Percentiles rank a stretch among this genome's conserved stretches.
phyloP scores from a whole-genome alignment of 345 rosid genomes.

The Nephelium lappaceum region DNA sequence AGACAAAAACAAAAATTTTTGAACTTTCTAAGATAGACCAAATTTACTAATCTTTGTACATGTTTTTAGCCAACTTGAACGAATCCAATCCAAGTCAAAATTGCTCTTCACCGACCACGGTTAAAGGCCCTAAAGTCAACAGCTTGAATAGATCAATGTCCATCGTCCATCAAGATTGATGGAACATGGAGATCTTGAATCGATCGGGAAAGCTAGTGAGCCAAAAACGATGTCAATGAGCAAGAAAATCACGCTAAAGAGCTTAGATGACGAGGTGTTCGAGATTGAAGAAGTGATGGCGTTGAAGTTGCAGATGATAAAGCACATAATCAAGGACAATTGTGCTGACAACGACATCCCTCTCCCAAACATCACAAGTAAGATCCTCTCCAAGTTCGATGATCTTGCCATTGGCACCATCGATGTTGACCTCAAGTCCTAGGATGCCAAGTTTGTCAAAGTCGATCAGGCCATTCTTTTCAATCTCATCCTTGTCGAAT shows the following conservation, averaged over 20 bases:
- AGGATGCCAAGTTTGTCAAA: conserved; percentile 60
- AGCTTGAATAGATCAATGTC: no score
- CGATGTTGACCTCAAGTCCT: conserved; percentile 45
- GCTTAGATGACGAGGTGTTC: conserved; percentile 65
- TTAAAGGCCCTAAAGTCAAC: no score
- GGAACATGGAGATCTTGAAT: neutral
- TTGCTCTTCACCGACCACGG: no score
- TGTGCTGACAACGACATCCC: conserved; percentile 63
- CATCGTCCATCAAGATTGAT: no score
- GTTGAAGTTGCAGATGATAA: conserved; percentile 58
- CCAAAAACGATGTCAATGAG: conserved; percentile 19
- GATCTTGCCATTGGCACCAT: conserved; percentile 20
- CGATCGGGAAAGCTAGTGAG: neutral
- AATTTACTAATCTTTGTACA: no score
- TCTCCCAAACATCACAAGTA: conserved; percentile 64
- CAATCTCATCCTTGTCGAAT: conserved; percentile 57
- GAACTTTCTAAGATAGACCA: no score
- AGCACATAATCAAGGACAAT: conserved; percentile 66
- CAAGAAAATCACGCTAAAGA: conserved; percentile 45
- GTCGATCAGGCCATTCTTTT: conserved; percentile 67
- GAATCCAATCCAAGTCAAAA: no score
- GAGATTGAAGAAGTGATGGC: conserved; percentile 66
- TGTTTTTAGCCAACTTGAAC: no score
- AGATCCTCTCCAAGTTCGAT: conserved; percentile 43
- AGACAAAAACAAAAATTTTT: no score